Conservation (phyloP, 441 rosid species). For the Biscutella laevigata region DNA sequence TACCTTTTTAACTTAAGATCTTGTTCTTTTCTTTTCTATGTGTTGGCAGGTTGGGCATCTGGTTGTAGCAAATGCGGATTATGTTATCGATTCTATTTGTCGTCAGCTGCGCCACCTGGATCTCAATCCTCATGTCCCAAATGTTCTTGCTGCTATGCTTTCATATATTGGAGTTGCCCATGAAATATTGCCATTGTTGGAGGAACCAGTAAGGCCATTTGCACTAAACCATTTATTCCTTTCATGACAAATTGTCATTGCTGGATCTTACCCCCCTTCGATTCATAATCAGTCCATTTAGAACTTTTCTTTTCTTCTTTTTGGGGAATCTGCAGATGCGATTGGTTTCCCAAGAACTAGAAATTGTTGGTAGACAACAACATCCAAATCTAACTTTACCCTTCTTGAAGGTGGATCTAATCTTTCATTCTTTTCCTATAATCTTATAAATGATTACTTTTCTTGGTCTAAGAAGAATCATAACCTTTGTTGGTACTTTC, state of each 20-base stretch:
- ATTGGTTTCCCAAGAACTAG: slow-evolving; percentile 70
- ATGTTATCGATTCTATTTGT: slow-evolving; percentile 78
- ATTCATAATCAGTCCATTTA: not conserved
- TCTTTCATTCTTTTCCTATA: not conserved
- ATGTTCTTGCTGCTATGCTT: slow-evolving; percentile 94
- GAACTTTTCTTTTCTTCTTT: not conserved
- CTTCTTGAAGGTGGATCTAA: slow-evolving; percentile 62
- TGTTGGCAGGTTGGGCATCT: slow-evolving; percentile 82
- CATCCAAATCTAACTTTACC: slow-evolving; percentile 84
- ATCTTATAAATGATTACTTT: not conserved
- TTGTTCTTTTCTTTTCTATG: slow-evolving; percentile 7
- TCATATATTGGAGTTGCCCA: slow-evolving; percentile 83
- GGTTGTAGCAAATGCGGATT: slow-evolving; percentile 89
- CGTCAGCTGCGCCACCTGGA: slow-evolving; percentile 84
- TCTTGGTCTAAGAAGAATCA: not conserved
- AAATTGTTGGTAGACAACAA: slow-evolving; percentile 87
- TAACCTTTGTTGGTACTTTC: slow-evolving; percentile 11
- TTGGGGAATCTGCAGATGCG: slow-evolving; percentile 56
- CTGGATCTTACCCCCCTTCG: not conserved
- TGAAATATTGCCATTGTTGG: slow-evolving; percentile 72
- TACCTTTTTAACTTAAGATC: slow-evolving; percentile 1
- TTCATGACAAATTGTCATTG: not conserved
- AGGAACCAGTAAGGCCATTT: slow-evolving; percentile 68
- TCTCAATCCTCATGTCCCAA: slow-evolving; percentile 82
- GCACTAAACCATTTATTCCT: not conserved